Percentiles rank a stretch among this genome's conserved stretches.
These are phyloP conservation scores for Clathrospora elynae DNA, from an alignment of 2,329 filamentous ascomycete species.

Conservation along the genomic window DNA sequence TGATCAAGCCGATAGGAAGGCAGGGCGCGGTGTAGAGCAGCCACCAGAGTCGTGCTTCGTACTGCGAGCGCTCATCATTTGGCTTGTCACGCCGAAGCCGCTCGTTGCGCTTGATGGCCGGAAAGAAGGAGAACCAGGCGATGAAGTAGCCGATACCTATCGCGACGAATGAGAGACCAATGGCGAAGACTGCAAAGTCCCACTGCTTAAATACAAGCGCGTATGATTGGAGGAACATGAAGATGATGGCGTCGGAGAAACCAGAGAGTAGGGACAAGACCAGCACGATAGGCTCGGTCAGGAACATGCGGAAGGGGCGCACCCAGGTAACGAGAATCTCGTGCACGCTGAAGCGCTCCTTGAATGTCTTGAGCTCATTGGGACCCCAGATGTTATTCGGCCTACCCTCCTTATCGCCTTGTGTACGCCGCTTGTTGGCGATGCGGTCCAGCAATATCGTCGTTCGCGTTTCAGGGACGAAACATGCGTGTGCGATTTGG, in stretches of 20 bases:
- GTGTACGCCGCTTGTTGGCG: constrained; percentile 73
- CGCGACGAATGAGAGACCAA: constrained; percentile 68
- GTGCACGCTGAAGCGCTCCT: constrained; percentile 45
- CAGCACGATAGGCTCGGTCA: constrained; percentile 76
- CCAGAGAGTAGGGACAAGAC: constrained; percentile 73
- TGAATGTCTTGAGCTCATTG: constrained; percentile 63
- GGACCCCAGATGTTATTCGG: constrained; percentile 71
- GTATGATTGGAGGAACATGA: constrained; percentile 78
- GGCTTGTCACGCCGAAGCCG: constrained; percentile 36
- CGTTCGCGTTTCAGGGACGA: constrained; percentile 78
- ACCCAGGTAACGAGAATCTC: constrained; percentile 58
- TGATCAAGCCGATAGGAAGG: constrained; percentile 70
- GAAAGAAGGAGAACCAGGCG: constrained; percentile 66
- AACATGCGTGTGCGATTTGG: constrained; percentile 68
- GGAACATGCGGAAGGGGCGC: constrained; percentile 72
- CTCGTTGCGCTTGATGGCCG: constrained; percentile 52
- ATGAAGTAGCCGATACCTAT: constrained; percentile 66
- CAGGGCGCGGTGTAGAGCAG: constrained; percentile 66
- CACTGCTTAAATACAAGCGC: constrained; percentile 70
- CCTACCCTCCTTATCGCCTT: constrained; percentile 63
- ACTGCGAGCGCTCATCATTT: constrained; percentile 40
- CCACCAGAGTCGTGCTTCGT: constrained; percentile 65
- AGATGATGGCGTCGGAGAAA: constrained; percentile 78
- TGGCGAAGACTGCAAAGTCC: constrained; percentile 62
- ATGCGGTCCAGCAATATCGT: constrained; percentile 80